Evolutionary conservation across 106 monocot species (phyloP).

Genomic region (Iris macrosiphon): DNA sequence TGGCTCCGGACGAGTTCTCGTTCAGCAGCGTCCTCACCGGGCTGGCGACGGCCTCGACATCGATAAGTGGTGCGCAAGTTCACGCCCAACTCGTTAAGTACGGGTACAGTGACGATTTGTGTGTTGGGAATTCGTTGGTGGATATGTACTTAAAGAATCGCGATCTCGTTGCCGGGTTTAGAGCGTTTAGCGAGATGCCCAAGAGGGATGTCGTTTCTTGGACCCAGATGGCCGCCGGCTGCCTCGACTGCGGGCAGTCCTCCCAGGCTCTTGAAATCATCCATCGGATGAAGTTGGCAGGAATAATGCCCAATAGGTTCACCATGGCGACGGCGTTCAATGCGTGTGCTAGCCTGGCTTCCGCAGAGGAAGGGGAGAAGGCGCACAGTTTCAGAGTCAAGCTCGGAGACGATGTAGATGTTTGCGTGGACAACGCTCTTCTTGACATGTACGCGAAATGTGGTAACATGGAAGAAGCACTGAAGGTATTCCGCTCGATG

Average conservation of each 20-base stretch:
- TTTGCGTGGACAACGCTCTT: conserved; percentile 68
- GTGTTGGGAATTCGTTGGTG: conserved; percentile 56
- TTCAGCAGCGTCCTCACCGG: conserved; percentile 72
- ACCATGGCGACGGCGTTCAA: conserved; percentile 50
- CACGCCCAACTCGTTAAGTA: conserved; percentile 60
- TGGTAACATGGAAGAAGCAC: conserved; percentile 42
- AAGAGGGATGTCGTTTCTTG: conserved; percentile 66
- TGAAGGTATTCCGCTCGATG: conserved; percentile 40
- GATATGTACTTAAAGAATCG: conserved; percentile 65
- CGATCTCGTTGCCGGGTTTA: conserved; percentile 18
- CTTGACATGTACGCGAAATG: conserved; percentile 89
- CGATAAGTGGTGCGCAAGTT: conserved; percentile 26
- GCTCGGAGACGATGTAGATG: conserved; percentile 38
- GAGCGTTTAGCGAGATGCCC: conserved; percentile 50
- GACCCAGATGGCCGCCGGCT: conserved; percentile 69
- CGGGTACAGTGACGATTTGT: conserved; percentile 45
- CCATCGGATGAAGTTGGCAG: conserved; percentile 38
- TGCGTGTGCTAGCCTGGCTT: conserved; percentile 48
- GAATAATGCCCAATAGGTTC: conserved; percentile 64
- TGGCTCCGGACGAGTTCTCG: conserved; percentile 52
- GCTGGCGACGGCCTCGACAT: conserved; percentile 22
- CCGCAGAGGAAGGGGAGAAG: conserved; percentile 58
- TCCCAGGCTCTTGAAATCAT: conserved; percentile 32
- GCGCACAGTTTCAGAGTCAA: conserved; percentile 56
- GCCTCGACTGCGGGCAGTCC: conserved; percentile 44